These are phyloP conservation scores for Harrya chromipes DNA, from an alignment of 768 basidiomycete genomes.

Conservation along the genomic window DNA sequence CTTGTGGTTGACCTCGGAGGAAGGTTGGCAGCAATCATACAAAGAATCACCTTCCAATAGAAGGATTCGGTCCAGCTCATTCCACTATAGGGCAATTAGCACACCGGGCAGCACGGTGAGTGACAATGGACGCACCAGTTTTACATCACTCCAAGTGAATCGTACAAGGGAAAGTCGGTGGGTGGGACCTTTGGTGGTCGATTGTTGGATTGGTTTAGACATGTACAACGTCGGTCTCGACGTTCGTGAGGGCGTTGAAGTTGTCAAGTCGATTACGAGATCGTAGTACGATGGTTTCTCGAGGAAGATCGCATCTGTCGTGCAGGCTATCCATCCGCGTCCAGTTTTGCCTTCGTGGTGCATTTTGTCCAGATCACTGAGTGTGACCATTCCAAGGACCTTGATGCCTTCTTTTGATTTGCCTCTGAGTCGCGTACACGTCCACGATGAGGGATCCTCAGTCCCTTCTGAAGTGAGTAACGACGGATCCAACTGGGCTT, in stretches of 20 bases:
- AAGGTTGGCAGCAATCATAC: slow-evolving; percentile 35
- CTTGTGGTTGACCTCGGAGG: slow-evolving; percentile 31
- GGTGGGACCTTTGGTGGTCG: slow-evolving; percentile 39
- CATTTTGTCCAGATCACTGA: slow-evolving; percentile 67
- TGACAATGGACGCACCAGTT: slow-evolving; percentile 46
- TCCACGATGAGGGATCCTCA: slow-evolving; percentile 30
- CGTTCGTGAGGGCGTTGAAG: slow-evolving; percentile 55
- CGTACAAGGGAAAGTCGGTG: slow-evolving; percentile 60
- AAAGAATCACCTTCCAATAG: slow-evolving; percentile 41
- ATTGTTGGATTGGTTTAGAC: slow-evolving; percentile 45
- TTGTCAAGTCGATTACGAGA: slow-evolving; percentile 75
- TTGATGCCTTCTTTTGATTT: slow-evolving; percentile 52
- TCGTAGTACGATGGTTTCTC: slow-evolving; percentile 81
- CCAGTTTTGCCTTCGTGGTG: slow-evolving; percentile 54
- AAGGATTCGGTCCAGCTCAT: slow-evolving; percentile 69
- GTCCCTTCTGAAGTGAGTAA: slow-evolving; percentile 20
- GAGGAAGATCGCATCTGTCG: slow-evolving; percentile 81
- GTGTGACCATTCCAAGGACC: slow-evolving; percentile 78
- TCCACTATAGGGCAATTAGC: slow-evolving; percentile 51
- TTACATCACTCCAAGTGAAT: slow-evolving; percentile 84
- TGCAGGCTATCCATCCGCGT: slow-evolving; percentile 83
- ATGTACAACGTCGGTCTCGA: slow-evolving; percentile 66
- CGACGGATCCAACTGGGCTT: slow-evolving; percentile 34
- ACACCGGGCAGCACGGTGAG: neutral
- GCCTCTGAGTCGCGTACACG: slow-evolving; percentile 32